Conservation (phyloP, 257 asterid species). For the Scutellaria galericulata region DNA sequence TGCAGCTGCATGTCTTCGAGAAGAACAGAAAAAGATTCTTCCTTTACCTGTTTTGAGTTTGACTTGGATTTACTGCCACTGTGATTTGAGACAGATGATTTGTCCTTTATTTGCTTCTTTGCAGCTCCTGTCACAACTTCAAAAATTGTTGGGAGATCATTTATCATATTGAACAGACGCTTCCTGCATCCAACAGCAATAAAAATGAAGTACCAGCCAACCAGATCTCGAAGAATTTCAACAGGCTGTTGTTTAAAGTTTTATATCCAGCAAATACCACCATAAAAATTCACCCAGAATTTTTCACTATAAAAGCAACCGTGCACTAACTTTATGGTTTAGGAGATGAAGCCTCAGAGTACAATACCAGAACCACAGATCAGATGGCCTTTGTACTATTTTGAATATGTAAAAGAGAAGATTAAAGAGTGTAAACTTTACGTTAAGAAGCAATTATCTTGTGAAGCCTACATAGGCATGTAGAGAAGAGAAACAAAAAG, state of each 20-base stretch:
- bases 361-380: slow-evolving; percentile 7
- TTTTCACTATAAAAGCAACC: slow-evolving; percentile 16
- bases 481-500: not conserved
- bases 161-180: slow-evolving; percentile 76
- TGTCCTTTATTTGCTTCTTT: slow-evolving; percentile 73
- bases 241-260: slow-evolving; percentile 10
- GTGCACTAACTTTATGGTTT: not conserved
- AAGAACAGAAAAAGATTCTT: not conserved
- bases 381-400: not conserved
- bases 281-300: slow-evolving; percentile 11
- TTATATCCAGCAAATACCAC: slow-evolving; percentile 20
- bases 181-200: slow-evolving; percentile 59
- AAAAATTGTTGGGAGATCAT: slow-evolving; percentile 83
- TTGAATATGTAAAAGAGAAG: slow-evolving; percentile 15
- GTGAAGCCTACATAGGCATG: slow-evolving; percentile 3
- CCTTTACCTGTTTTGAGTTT: slow-evolving; percentile 58
- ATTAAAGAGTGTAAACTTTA: not conserved
- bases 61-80: slow-evolving; percentile 71
- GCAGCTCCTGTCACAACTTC: slow-evolving; percentile 85
- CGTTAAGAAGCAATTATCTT: not conserved
- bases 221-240: slow-evolving; percentile 25
- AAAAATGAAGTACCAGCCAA: slow-evolving; percentile 29
- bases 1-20: slow-evolving; percentile 19
- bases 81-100: slow-evolving; percentile 64
- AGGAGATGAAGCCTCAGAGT: slow-evolving; percentile 12